Evolutionary conservation across 495 filamentous ascomycete genomes (phyloP).

Genomic region (Penicillium salamii): DNA sequence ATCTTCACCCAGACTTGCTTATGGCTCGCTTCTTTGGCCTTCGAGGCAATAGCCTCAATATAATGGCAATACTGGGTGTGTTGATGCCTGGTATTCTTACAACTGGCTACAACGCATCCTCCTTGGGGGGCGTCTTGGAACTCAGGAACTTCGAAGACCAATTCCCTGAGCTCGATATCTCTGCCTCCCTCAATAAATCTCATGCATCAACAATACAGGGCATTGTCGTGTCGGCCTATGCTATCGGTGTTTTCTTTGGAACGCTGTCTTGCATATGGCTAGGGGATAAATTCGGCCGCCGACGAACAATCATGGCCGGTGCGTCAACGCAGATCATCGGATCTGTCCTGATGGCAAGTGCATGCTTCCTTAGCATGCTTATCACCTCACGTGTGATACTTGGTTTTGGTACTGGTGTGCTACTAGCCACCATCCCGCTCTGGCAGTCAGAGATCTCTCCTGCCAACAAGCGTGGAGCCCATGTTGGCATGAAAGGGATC

Average conservation of each 20-base stretch:
- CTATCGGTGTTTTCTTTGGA: constrained; percentile 57
- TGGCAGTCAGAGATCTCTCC: constrained; percentile 64
- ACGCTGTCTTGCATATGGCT: constrained; percentile 50
- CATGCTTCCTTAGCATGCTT: constrained; percentile 53
- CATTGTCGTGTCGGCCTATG: constrained; percentile 54
- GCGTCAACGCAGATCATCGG: constrained; percentile 54
- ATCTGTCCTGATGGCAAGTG: constrained; percentile 51
- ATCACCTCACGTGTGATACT: constrained; percentile 52
- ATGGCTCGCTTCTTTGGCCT: constrained; percentile 26
- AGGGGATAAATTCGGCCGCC: constrained; percentile 55
- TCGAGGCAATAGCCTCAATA: constrained; percentile 26
- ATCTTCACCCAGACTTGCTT: background rate
- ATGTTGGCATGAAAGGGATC: constrained; percentile 57
- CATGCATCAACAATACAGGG: constrained; percentile 23
- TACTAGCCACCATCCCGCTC: constrained; percentile 59
- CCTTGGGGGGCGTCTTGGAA: constrained; percentile 22
- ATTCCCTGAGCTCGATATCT: constrained; percentile 22
- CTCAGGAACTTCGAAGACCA: constrained; percentile 15
- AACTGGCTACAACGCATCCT: constrained; percentile 23
- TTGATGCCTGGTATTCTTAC: constrained; percentile 25
- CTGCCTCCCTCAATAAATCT: constrained; percentile 4
- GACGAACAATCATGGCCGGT: constrained; percentile 52
- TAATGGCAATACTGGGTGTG: constrained; percentile 22
- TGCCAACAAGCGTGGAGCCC: constrained; percentile 53
- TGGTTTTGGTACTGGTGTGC: constrained; percentile 58